Percentiles rank a stretch among this genome's conserved stretches.
phyloP scores from a whole-genome alignment of 495 filamentous ascomycete species.

The Xylaria bambusicola region DNA sequence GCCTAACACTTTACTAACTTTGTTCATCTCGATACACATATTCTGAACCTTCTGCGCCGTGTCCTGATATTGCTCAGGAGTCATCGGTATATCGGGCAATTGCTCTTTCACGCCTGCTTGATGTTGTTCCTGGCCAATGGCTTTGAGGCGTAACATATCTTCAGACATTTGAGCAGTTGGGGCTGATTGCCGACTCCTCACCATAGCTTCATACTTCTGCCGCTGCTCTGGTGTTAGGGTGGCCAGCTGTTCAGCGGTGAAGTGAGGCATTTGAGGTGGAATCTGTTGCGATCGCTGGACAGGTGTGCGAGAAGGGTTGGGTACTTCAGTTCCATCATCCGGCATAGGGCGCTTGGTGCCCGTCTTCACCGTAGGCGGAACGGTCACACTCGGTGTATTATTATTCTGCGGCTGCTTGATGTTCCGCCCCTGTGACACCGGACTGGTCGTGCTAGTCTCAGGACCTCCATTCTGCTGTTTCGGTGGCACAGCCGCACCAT shows the following conservation, averaged over 20 bases:
- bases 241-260: constrained; percentile 56
- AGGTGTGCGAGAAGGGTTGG: constrained; percentile 41
- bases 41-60: constrained; percentile 35
- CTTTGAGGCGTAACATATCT: constrained; percentile 34
- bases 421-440: constrained; percentile 26
- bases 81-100: constrained; percentile 42
- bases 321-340: constrained; percentile 64
- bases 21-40: constrained; percentile 34
- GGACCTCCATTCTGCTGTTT: constrained; percentile 23
- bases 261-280: constrained; percentile 19
- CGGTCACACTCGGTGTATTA: constrained; percentile 19
- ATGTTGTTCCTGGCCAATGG: constrained; percentile 34
- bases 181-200: constrained; percentile 31
- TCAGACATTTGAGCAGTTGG: constrained; percentile 21
- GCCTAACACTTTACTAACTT: constrained; percentile 38
- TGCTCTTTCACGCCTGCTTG: constrained; percentile 28
- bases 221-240: constrained; percentile 54
- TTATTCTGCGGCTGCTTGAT: constrained; percentile 27
- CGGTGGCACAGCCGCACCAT: constrained; percentile 23
- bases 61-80: constrained; percentile 36
- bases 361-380: constrained; percentile 27
- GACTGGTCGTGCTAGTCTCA: constrained; percentile 19
- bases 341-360: constrained; percentile 58
- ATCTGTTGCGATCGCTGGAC: constrained; percentile 37
- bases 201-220: constrained; percentile 40